Evolutionary conservation across 2,329 filamentous ascomycete genomes (phyloP), one percentile per base, ranked within the genome.

Genomic region (Aspergillus quadrilineatus): DNA sequence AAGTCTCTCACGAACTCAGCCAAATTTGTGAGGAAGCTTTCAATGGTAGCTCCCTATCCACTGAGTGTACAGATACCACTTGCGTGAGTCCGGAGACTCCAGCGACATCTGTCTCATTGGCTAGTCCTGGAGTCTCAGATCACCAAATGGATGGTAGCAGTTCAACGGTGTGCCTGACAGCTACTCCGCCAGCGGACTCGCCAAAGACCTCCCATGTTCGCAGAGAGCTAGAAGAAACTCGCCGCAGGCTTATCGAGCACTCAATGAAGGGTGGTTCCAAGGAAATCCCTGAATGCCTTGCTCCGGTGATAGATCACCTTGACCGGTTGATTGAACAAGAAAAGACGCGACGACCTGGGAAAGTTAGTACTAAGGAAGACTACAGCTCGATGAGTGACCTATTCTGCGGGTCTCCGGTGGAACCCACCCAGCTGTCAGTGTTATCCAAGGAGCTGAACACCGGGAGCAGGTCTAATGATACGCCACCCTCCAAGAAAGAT

Each of bases 11-110:
- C 65, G 91, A 91, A 65, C 86, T 97, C 59, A 90, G 91, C 49
- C 90, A 91, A 72, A 90, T 94, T 57, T 95, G 92, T 67, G 92
- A 97, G 67, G 90, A 94, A 67, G 92, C 92, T 1, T 97, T 97
- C 77, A 92, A 90, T 68, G 86, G 88, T 64, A 81, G 77, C 53
- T 87, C 80, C 0, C 73, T 82, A 22, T 79, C 82, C 2, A 84
- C 79, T 50, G 72, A 68, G 28, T 75, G 75, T 3, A 80, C 79
- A 1, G 75, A 76, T 7, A 75, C 70, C 55, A 69, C 70, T 28
- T 71, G 65, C 41, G 68, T 70, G 9, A 75, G 73, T 30, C 76
- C 77, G 55, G 78, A 83, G 36, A 84, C 83, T 2, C 82, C 83
- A 29, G 78, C 80, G 5, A 78, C 75, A 17, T 77, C 77, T 6